Percentiles rank a stretch among this genome's conserved stretches.
phyloP scores from a whole-genome alignment of 345 rosid genomes.

The Psidium guajava region DNA sequence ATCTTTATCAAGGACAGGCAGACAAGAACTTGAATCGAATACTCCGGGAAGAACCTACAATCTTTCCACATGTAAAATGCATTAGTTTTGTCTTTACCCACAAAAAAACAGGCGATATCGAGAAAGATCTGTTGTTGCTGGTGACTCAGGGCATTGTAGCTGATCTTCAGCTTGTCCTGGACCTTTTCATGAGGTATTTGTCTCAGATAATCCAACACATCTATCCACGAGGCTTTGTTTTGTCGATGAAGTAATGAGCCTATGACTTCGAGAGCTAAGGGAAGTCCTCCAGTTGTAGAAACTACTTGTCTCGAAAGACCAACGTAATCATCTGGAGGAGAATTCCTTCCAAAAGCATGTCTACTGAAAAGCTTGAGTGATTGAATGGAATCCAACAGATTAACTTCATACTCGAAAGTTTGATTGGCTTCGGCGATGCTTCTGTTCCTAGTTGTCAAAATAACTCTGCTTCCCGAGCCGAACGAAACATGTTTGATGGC shows the following conservation, averaged over 20 bases:
- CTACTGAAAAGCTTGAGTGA: background rate
- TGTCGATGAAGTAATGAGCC: background rate
- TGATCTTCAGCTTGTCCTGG: background rate
- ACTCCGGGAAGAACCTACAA: background rate
- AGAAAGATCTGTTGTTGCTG: background rate
- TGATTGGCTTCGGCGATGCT: background rate
- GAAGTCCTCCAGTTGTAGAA: background rate
- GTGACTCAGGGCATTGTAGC: background rate
- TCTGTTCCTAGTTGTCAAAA: background rate
- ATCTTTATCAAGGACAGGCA: background rate
- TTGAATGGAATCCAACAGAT: background rate
- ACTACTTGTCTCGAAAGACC: background rate
- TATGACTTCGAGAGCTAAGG: background rate
- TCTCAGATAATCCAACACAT: background rate
- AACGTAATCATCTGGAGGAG: too few species aligned
- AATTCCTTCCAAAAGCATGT: background rate
- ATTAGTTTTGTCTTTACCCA: background rate
- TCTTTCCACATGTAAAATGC: background rate
- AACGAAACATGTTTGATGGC: background rate
- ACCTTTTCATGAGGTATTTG: background rate
- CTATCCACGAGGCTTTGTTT: background rate
- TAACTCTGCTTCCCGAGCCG: background rate
- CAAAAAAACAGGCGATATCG: background rate
- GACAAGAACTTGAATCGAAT: background rate
- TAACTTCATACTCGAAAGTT: background rate